These are phyloP conservation scores for Avena eriantha DNA, from an alignment of 176 grass and related monocot genomes.

Conservation along the genomic window DNA sequence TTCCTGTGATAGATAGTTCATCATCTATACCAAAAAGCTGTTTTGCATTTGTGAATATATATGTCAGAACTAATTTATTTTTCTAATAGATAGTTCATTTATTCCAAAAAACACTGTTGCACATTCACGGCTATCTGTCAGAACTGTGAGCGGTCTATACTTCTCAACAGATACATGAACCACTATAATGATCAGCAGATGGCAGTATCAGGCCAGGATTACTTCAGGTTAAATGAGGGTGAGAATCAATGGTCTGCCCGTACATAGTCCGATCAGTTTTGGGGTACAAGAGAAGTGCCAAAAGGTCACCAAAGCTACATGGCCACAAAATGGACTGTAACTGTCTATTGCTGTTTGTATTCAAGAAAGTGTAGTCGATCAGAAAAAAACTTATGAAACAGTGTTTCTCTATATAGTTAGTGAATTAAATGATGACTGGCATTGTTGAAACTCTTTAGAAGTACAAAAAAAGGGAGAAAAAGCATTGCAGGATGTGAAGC, in stretches of 20 bases:
- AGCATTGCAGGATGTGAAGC: slow-evolving; percentile 30
- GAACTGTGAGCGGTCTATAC: neutral
- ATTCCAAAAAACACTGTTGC: neutral
- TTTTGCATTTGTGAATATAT: neutral
- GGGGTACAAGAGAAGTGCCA: neutral
- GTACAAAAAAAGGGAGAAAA: slow-evolving; percentile 15
- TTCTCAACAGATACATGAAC: neutral
- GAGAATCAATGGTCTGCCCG: neutral
- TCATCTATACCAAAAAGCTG: neutral
- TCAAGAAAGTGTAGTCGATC: neutral
- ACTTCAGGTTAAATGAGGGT: neutral
- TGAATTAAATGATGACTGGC: neutral
- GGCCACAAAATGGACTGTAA: neutral
- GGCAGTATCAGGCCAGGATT: neutral
- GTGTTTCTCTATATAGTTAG: neutral
- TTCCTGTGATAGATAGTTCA: neutral
- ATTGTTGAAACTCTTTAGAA: neutral
- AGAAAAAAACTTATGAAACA: neutral
- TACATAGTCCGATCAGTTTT: neutral
- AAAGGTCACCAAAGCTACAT: neutral
- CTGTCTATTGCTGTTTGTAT: slow-evolving; percentile 2
- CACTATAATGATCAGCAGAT: neutral
- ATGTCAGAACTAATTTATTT: neutral
- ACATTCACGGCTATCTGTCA: neutral
- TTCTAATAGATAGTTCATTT: neutral